These are phyloP conservation scores for Psilocybe cyanescens DNA, from an alignment of 768 basidiomycete species.

Conservation along the genomic window DNA sequence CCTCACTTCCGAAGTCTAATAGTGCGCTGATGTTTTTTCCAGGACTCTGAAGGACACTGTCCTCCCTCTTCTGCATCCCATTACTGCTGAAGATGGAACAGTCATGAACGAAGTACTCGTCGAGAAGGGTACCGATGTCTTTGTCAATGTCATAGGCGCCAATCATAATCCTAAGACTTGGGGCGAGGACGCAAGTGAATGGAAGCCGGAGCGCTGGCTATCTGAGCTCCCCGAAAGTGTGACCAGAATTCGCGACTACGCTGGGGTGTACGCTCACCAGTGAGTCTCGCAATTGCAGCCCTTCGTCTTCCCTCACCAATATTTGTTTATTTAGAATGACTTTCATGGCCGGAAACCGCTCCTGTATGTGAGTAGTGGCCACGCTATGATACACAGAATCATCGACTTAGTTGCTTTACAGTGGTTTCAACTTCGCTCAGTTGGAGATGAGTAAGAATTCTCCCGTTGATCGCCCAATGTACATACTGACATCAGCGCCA, in stretches of 20 bases:
- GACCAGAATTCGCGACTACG: conserved; percentile 29
- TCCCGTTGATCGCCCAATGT: background rate
- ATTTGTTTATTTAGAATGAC: conserved; percentile 13
- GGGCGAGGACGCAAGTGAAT: conserved; percentile 40
- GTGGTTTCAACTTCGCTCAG: background rate
- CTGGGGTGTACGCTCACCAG: conserved; percentile 22
- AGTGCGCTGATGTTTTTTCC: background rate
- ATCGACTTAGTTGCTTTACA: background rate
- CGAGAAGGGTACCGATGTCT: conserved; percentile 40
- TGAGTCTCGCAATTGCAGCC: background rate
- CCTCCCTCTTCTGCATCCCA: conserved; percentile 49
- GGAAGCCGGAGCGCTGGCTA: conserved; percentile 45
- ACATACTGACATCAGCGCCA: background rate
- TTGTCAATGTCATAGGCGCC: conserved; percentile 34
- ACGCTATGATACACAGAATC: too few relatives aligned
- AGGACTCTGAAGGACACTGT: conserved; percentile 24
- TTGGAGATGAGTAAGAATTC: background rate
- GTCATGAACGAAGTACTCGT: conserved; percentile 37
- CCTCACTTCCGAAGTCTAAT: background rate
- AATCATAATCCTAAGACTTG: conserved; percentile 36
- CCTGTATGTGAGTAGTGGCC: conserved; percentile 14
- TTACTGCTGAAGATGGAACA: conserved; percentile 37
- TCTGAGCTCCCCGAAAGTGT: conserved; percentile 33
- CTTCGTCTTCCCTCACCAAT: background rate
- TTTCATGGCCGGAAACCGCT: conserved; percentile 13